Conservation (phyloP, 2,329 filamentous ascomycete species). For the Boeremia lycopersici region DNA sequence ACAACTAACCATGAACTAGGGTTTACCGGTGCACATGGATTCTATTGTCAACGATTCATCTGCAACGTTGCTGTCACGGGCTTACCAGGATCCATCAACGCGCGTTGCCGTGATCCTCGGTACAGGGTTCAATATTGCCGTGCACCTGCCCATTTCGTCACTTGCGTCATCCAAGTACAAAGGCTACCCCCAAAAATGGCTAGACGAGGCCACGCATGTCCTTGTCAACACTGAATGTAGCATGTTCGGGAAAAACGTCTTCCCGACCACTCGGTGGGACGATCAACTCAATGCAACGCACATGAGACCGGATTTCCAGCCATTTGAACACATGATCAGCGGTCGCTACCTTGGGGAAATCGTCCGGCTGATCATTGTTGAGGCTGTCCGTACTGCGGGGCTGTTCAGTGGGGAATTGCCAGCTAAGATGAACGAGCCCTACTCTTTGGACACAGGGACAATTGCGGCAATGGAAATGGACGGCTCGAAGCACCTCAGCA, state of each 20-base stretch:
- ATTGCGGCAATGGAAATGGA: slow-evolving; percentile 63
- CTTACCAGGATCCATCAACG: slow-evolving; percentile 65
- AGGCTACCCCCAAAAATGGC: slow-evolving; percentile 59
- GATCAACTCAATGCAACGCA: slow-evolving; percentile 64
- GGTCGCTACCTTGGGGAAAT: slow-evolving; percentile 70
- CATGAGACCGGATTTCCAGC: slow-evolving; percentile 66
- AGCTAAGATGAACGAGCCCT: slow-evolving; percentile 60
- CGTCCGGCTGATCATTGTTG: slow-evolving; percentile 64
- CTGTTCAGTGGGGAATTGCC: slow-evolving; percentile 65
- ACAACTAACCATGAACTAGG: slow-evolving; percentile 35
- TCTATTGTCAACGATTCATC: slow-evolving; percentile 70
- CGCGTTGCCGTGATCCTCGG: slow-evolving; percentile 69
- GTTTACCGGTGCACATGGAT: slow-evolving; percentile 63
- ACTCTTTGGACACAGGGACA: slow-evolving; percentile 64
- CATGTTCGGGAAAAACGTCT: slow-evolving; percentile 67
- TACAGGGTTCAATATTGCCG: slow-evolving; percentile 69
- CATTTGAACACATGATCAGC: slow-evolving; percentile 68
- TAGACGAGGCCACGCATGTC: slow-evolving; percentile 63
- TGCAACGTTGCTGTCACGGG: slow-evolving; percentile 65
- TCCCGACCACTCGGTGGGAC: slow-evolving; percentile 67
- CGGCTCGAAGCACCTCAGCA: slow-evolving; percentile 45
- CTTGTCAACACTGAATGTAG: slow-evolving; percentile 70
- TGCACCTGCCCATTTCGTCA: slow-evolving; percentile 62
- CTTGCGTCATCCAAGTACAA: slow-evolving; percentile 64
- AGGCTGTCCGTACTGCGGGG: slow-evolving; percentile 61